Evolutionary conservation across 2,329 filamentous ascomycete species (phyloP).

Genomic region (Pseudocercospora pini-densiflorae): DNA sequence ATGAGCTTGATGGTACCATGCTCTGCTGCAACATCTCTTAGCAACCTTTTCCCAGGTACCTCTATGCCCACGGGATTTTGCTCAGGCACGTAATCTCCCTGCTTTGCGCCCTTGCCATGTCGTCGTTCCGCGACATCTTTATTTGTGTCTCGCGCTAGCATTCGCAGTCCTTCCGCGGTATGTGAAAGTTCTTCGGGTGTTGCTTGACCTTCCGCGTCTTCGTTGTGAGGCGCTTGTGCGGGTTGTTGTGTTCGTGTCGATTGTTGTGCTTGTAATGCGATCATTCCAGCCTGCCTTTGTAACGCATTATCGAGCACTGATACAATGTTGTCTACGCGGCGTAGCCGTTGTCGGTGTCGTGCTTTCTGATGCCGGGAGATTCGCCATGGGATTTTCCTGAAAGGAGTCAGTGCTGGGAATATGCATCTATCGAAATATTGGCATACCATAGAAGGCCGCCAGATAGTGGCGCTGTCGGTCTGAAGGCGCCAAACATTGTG

Average conservation of each 20-base stretch:
- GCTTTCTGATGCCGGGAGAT: constrained; percentile 90
- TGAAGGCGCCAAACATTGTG: constrained; percentile 83
- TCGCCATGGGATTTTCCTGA: constrained; percentile 94
- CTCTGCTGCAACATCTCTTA: constrained; percentile 34
- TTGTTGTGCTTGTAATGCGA: constrained; percentile 34
- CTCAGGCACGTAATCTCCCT: constrained; percentile 35
- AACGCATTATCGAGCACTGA: constrained; percentile 75
- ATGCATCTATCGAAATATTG: too few relatives aligned
- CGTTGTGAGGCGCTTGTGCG: constrained; percentile 3
- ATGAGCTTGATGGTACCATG: constrained; percentile 72
- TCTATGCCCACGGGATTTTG: constrained; percentile 17
- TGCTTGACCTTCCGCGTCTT: constrained; percentile 25
- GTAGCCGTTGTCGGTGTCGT: constrained; percentile 80
- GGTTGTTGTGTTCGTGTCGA: constrained; percentile 8
- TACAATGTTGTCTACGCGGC: constrained; percentile 85
- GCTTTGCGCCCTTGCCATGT: constrained; percentile 39
- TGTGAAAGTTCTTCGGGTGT: constrained; percentile 34
- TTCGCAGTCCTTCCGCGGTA: constrained; percentile 39
- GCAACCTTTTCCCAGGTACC: constrained; percentile 22
- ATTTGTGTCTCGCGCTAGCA: constrained; percentile 26
- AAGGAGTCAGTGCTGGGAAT: constrained; percentile 5
- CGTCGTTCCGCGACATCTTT: constrained; percentile 28
- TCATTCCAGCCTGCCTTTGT: constrained; percentile 53
- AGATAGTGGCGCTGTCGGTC: constrained; percentile 74
- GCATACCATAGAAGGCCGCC: constrained; percentile 81